Percentiles rank a stretch among this genome's conserved stretches.
phyloP scores from a whole-genome alignment of 805 yeast genomes.

The Cyberlindnera bimundalis region DNA sequence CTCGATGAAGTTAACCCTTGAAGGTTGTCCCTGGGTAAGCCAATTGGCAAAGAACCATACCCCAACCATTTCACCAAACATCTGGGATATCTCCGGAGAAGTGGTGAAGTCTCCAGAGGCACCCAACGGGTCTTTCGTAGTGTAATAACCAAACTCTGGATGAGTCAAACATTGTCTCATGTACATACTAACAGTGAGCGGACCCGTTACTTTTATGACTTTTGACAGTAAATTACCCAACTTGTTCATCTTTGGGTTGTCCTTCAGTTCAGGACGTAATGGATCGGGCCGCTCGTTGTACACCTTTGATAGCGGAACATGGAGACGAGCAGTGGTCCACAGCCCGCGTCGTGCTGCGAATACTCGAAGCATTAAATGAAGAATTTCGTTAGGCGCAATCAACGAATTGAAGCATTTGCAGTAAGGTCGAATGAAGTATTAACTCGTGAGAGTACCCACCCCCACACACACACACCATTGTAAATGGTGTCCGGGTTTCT shows the following conservation, averaged over 20 bases:
- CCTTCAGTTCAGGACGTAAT: not conserved
- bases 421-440: no score
- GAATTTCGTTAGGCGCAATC: no score
- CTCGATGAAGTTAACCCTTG: conserved; percentile 56
- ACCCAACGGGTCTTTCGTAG: conserved; percentile 72
- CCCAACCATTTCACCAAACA: conserved; percentile 84
- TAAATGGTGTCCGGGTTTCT: no score
- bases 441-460: not conserved
- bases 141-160: conserved; percentile 76
- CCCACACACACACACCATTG: no score
- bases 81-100: conserved; percentile 82
- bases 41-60: conserved; percentile 64
- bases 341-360: not conserved
- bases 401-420: no score
- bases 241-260: conserved; percentile 6
- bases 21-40: conserved; percentile 52
- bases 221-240: conserved; percentile 26
- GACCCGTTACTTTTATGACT: conserved; percentile 57
- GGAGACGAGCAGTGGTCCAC: not conserved
- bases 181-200: conserved; percentile 65
- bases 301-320: not conserved
- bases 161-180: conserved; percentile 82
- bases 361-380: no score
- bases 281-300: conserved; percentile 2
- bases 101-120: conserved; percentile 73